Percentiles rank a stretch among this genome's conserved stretches.
These are phyloP conservation scores for Ogataea dorogensis DNA, from an alignment of 805 yeast genomes.

Conservation along the genomic window DNA sequence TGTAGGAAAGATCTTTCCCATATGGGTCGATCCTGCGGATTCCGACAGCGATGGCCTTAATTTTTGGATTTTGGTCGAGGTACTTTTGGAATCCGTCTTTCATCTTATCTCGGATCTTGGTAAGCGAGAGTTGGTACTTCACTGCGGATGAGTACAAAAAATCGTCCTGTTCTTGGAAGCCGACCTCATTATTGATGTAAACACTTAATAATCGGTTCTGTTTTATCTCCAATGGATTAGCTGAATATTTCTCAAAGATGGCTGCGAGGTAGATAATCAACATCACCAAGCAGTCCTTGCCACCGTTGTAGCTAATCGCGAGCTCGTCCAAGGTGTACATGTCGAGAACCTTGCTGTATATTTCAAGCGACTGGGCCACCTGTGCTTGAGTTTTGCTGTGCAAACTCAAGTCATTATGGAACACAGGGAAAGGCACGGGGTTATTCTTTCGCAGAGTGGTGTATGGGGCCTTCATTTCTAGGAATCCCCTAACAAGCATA, in stretches of 20 bases:
- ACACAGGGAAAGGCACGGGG: slow-evolving; percentile 15
- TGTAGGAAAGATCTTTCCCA: slow-evolving; percentile 54
- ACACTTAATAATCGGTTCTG: slow-evolving; percentile 46
- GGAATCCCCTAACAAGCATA: slow-evolving; percentile 15
- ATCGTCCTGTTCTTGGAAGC: slow-evolving; percentile 66
- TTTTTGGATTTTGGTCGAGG: slow-evolving; percentile 46
- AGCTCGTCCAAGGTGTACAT: slow-evolving; percentile 42
- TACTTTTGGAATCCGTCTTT: slow-evolving; percentile 69
- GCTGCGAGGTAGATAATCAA: slow-evolving; percentile 69
- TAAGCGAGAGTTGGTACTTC: slow-evolving; percentile 53
- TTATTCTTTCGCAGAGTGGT: slow-evolving; percentile 2
- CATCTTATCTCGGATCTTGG: slow-evolving; percentile 46
- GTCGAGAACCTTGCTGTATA: slow-evolving; percentile 22
- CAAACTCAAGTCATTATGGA: slow-evolving; percentile 16
- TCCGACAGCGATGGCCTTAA: slow-evolving; percentile 83
- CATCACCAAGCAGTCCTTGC: slow-evolving; percentile 94
- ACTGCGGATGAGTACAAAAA: slow-evolving; percentile 59
- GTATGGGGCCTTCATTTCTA: slow-evolving; percentile 16
- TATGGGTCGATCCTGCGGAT: slow-evolving; percentile 86
- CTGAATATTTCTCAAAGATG: slow-evolving; percentile 25
- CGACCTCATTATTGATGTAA: slow-evolving; percentile 70
- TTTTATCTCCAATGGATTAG: slow-evolving; percentile 16
- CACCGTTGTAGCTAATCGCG: slow-evolving; percentile 91
- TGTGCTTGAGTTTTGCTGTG: slow-evolving; percentile 25
- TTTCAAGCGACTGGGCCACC: slow-evolving; percentile 23